These are phyloP conservation scores for Penicillium canescens DNA, from an alignment of 495 filamentous ascomycete genomes.

Conservation along the genomic window DNA sequence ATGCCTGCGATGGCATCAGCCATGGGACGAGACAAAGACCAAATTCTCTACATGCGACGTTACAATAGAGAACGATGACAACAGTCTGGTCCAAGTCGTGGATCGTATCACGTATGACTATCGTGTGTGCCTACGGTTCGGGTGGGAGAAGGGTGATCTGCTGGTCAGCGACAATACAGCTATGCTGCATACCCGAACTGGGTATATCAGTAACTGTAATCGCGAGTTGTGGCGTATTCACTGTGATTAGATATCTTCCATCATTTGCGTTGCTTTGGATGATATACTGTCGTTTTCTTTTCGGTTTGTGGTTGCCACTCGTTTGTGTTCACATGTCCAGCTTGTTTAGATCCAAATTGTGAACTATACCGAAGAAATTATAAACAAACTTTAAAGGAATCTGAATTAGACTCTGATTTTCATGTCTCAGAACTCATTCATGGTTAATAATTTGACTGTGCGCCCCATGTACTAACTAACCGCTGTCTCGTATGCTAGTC, in stretches of 20 bases:
- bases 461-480: too few species aligned
- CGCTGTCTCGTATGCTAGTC: too few species aligned
- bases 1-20: conserved; percentile 56
- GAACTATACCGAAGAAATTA: not conserved
- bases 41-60: conserved; percentile 48
- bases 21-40: conserved; percentile 51
- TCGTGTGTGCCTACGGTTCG: conserved; percentile 45
- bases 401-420: not conserved
- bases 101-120: conserved; percentile 48
- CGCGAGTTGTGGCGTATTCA: conserved; percentile 55
- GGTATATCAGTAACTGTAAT: conserved; percentile 41
- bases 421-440: not conserved
- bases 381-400: not conserved
- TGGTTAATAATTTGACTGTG: not conserved
- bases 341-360: not conserved
- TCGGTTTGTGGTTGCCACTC: not conserved
- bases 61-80: conserved; percentile 43
- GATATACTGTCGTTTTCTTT: not conserved
- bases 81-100: conserved; percentile 25
- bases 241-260: conserved; percentile 24
- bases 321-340: not conserved
- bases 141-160: conserved; percentile 57
- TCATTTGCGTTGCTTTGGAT: not conserved
- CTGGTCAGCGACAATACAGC: conserved; percentile 53
- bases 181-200: conserved; percentile 53